Evolutionary conservation across 1,284 basidiomycete genomes (phyloP).

Genomic region (Waitea zeae): DNA sequence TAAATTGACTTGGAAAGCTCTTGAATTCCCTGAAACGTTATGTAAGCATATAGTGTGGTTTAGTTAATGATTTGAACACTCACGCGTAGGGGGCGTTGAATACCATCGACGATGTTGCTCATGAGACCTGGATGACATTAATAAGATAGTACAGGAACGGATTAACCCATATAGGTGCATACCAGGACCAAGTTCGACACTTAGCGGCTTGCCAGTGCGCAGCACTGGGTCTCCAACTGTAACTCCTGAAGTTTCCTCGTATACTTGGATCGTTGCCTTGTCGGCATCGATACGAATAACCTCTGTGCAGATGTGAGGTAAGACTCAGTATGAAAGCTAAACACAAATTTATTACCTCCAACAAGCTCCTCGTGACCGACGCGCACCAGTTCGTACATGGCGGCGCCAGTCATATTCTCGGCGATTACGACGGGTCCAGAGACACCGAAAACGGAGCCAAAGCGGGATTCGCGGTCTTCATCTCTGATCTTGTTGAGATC

Average conservation of each 20-base stretch:
- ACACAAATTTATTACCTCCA: slow-evolving; percentile 43
- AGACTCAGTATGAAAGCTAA: slow-evolving; percentile 4
- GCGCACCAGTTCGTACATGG: slow-evolving; percentile 94
- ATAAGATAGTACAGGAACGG: neutral
- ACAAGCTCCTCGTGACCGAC: slow-evolving; percentile 97
- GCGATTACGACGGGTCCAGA: slow-evolving; percentile 95
- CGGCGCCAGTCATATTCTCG: slow-evolving; percentile 90
- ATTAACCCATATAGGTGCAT: slow-evolving; percentile 7
- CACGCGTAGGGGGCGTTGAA: slow-evolving; percentile 80
- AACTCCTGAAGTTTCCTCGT: slow-evolving; percentile 96
- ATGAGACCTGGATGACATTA: slow-evolving; percentile 55
- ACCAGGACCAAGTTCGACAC: slow-evolving; percentile 96
- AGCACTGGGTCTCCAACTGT: slow-evolving; percentile 97
- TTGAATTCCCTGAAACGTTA: slow-evolving; percentile 63
- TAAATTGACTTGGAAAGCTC: slow-evolving; percentile 96
- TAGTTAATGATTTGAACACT: slow-evolving; percentile 12
- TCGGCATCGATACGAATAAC: slow-evolving; percentile 94
- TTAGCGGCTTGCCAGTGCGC: slow-evolving; percentile 92
- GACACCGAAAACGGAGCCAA: slow-evolving; percentile 86
- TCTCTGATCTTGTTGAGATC: slow-evolving; percentile 75
- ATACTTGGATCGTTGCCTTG: slow-evolving; percentile 99
- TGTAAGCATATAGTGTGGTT: slow-evolving; percentile 8
- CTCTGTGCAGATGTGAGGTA: slow-evolving; percentile 34
- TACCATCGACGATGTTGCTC: slow-evolving; percentile 97
- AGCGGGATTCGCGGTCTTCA: slow-evolving; percentile 79